Base-by-base conservation (phyloP, 345 rosid genomes). In the Eucalyptus camaldulensis region DNA sequence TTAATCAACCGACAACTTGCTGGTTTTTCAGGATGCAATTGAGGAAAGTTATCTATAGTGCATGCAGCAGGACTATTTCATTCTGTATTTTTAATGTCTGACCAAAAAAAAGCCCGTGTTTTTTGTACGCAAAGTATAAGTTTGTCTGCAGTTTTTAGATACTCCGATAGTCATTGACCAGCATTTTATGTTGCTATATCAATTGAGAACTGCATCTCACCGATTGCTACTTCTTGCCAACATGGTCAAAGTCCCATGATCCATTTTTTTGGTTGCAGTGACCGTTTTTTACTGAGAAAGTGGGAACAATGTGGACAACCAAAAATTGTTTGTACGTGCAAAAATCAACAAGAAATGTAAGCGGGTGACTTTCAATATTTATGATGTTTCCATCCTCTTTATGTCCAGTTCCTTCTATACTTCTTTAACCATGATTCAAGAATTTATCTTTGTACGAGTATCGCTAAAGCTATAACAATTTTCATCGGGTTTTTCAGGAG, bases 291-390 rank as follows among this genome's bases (percentile, higher is more conserved):
- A 87, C 90, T 97, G 90, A 94, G 95, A 91, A 91, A 93, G 87
- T 97, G 99, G 99, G 99, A 97, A 90, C 94, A 95, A 49, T 91
- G 94, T 25, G 99, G 99, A 47, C 97, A 97, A 90, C 98, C 99
- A 49, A 97, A 97, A 92, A 96, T 96, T 94, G 98, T 95, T 67
- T 95, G 96, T 87, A 92, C 94, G 17, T 97, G 99, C 95, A 97
- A 91, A 91, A 96, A 93, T 92, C 98, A 94, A 90, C 97, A 92
- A 89, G 98, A 97, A 96, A 96, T 96, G 99, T 96, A 96, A 96
- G 96, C 90, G 89, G 94, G 90, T 90, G 89, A 91, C 89, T 90
- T 92, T 88, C 88, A 86, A 56, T 47, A 88, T 85, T 8, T 40
- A 72, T 50, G 19, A 27, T 44, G 44, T 56, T 47, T 69, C 27